phyloP scores from a whole-genome alignment of 139 green algal genomes.

The Mesostigma viride region DNA sequence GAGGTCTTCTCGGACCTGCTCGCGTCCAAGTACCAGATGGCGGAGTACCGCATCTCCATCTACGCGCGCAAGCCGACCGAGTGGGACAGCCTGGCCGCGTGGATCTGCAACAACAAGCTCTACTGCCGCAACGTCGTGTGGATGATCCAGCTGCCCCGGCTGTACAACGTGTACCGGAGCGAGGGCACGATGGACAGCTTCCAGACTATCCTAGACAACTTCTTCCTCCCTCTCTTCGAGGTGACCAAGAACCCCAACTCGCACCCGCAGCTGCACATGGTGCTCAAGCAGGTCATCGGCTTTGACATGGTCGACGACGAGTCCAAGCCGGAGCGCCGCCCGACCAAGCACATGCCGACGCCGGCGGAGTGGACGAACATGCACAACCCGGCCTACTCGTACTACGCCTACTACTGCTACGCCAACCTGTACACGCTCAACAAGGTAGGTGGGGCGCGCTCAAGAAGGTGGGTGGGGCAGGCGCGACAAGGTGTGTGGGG shows the following conservation, averaged over 20 bases:
- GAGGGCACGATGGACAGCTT: constrained; percentile 50
- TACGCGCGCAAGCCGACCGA: constrained; percentile 78
- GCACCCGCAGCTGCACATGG: constrained; percentile 95
- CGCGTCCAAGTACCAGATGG: constrained; percentile 52
- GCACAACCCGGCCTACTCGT: constrained; percentile 83
- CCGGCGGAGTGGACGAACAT: constrained; percentile 59
- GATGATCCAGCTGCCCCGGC: constrained; percentile 92
- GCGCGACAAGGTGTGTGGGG: too few species aligned
- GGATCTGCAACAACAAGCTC: constrained; percentile 88
- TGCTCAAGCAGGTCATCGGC: constrained; percentile 82
- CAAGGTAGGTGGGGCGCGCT: constrained; percentile 30
- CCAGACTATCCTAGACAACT: constrained; percentile 92
- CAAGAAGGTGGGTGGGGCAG: too few species aligned
- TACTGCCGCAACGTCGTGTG: constrained; percentile 90
- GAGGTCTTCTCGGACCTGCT: constrained; percentile 78
- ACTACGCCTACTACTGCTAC: constrained; percentile 97
- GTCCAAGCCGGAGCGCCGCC: constrained; percentile 86
- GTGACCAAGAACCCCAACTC: constrained; percentile 81
- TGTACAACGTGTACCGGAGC: constrained; percentile 95
- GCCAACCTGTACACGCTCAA: constrained; percentile 94
- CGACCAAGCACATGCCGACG: constrained; percentile 81
- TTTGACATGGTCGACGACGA: constrained; percentile 99
- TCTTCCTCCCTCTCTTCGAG: constrained; percentile 96
- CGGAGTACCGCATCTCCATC: constrained; percentile 73
- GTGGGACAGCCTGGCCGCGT: constrained; percentile 95